Conservation (phyloP, 108 stramenopile species). For the Poteriospumella lacustris region DNA sequence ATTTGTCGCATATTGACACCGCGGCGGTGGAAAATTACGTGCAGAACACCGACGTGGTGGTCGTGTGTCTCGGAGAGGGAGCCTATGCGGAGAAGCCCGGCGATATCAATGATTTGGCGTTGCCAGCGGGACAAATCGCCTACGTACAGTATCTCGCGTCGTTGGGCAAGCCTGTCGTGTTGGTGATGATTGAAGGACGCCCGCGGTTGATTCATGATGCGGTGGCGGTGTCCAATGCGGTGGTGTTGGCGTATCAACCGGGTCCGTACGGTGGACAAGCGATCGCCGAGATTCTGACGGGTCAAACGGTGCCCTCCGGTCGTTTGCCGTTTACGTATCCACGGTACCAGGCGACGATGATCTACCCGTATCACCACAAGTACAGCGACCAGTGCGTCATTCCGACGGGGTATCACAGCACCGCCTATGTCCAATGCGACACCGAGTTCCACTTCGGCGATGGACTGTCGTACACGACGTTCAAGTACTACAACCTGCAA, state of each 20-base stretch:
- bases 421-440: slow-evolving; percentile 9
- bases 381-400: slow-evolving; percentile 22
- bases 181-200: background rate
- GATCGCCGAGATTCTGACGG: slow-evolving; percentile 43
- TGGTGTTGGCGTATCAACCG: background rate
- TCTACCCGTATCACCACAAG: slow-evolving; percentile 43
- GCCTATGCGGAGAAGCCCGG: slow-evolving; percentile 75
- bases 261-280: slow-evolving; percentile 40
- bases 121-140: slow-evolving; percentile 61
- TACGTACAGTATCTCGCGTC: slow-evolving; percentile 46
- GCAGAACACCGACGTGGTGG: slow-evolving; percentile 46
- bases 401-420: slow-evolving; percentile 21
- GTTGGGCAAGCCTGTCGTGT: background rate
- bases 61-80: slow-evolving; percentile 71
- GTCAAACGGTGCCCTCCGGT: slow-evolving; percentile 38
- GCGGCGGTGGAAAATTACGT: background rate
- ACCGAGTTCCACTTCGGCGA: slow-evolving; percentile 47
- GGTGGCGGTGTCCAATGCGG: background rate
- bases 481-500: slow-evolving; percentile 26
- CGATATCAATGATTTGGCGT: slow-evolving; percentile 58
- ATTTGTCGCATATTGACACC: background rate
- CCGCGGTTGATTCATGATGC: background rate
- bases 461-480: slow-evolving; percentile 45
- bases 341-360: slow-evolving; percentile 25
- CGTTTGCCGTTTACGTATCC: slow-evolving; percentile 50